Conservation (phyloP, 2,329 filamentous ascomycete genomes). For the Cryphonectria radicalis region DNA sequence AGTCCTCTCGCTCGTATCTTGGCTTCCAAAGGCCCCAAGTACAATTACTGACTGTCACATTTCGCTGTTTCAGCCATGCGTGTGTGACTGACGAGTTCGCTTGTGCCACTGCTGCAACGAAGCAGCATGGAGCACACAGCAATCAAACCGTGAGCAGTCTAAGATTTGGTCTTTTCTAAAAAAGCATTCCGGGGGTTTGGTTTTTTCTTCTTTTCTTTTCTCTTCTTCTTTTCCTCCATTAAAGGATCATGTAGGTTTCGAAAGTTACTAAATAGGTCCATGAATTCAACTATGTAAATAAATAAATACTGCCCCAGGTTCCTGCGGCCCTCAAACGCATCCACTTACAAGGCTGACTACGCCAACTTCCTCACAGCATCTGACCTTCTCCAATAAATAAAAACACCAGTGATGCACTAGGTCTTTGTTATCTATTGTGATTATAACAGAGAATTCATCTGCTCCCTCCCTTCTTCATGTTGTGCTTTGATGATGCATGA, state of each 20-base stretch:
- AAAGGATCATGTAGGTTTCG: neutral
- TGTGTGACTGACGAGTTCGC: neutral
- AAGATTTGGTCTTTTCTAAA: neutral
- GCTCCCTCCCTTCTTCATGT: too few species aligned
- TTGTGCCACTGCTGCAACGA: neutral
- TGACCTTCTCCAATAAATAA: neutral
- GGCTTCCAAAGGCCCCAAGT: neutral
- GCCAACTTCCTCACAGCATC: neutral
- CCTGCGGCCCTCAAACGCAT: neutral
- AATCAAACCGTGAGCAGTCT: neutral
- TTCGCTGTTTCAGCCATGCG: neutral
- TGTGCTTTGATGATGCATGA: neutral
- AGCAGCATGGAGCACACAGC: neutral
- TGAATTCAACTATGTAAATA: neutral
- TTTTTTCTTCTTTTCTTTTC: too few species aligned
- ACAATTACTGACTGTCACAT: neutral
- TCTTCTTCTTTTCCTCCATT: neutral
- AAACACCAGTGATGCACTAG: neutral
- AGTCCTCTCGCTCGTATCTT: neutral
- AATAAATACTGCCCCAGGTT: neutral
- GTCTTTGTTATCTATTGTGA: neutral
- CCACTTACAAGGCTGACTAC: slow-evolving; percentile 1
- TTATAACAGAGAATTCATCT: neutral
- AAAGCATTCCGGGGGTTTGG: neutral
- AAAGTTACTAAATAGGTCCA: neutral